Percentiles rank a stretch among this genome's conserved stretches.
Evolutionary conservation across 805 yeast species (phyloP).

Genomic region (Starmerella khaoyaiensis): DNA sequence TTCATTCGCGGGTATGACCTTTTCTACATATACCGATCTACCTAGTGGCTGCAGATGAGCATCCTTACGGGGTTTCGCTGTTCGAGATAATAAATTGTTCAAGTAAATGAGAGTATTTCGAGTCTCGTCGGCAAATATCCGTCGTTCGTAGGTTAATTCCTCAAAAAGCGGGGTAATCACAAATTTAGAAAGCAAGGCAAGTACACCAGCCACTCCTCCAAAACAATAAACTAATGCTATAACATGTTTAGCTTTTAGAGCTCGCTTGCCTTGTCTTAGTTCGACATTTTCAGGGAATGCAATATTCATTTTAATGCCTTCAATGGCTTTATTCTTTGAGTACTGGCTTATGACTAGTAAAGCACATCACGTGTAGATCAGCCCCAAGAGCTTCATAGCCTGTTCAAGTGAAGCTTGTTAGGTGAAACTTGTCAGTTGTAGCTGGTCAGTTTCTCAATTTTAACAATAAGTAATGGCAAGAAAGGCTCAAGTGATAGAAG

Average conservation of each 20-base stretch:
- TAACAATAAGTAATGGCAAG: too few relatives aligned
- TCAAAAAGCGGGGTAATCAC: slow-evolving; percentile 26
- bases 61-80: slow-evolving; percentile 10
- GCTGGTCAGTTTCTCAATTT: too few relatives aligned
- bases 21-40: slow-evolving; percentile 20
- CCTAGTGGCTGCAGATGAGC: slow-evolving; percentile 18
- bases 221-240: slow-evolving; percentile 25
- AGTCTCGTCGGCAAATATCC: slow-evolving; percentile 24
- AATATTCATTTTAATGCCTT: slow-evolving; percentile 1
- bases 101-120: slow-evolving; percentile 20
- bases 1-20: slow-evolving; percentile 6
- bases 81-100: slow-evolving; percentile 19
- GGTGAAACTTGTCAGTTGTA: too few relatives aligned
- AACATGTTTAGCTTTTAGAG: slow-evolving; percentile 21
- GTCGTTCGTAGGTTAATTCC: slow-evolving; percentile 26
- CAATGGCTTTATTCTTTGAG: neutral
- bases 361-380: neutral
- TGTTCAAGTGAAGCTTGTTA: too few relatives aligned
- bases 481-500: slow-evolving; percentile 7
- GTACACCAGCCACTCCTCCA: slow-evolving; percentile 25
- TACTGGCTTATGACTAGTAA: neutral
- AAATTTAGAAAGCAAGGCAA: slow-evolving; percentile 25
- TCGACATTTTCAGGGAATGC: slow-evolving; percentile 25
- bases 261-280: slow-evolving; percentile 11
- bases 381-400: too few relatives aligned